Percentiles rank a stretch among this genome's conserved stretches.
These are phyloP conservation scores for Linnemannia exigua DNA, from an alignment of 192 early-diverging fungal species.

Conservation along the genomic window DNA sequence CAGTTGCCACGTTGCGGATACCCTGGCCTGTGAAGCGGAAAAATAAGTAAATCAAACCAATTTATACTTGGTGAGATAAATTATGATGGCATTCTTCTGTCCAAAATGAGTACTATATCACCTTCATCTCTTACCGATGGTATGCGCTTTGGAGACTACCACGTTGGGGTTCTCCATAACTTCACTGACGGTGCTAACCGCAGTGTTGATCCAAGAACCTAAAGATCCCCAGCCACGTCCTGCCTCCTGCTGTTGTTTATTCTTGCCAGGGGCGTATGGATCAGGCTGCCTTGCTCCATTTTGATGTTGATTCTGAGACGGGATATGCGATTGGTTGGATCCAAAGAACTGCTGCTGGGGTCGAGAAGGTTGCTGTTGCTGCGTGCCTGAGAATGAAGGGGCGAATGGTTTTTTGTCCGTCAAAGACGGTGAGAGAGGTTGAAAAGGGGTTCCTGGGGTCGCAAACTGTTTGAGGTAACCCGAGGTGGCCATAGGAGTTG, in stretches of 20 bases:
- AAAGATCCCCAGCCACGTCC: conserved; percentile 44
- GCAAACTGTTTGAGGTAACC: not conserved
- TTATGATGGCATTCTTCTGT: not conserved
- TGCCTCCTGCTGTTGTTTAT: conserved; percentile 3
- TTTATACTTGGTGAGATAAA: too few species aligned
- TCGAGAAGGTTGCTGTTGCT: not conserved
- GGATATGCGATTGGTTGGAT: not conserved
- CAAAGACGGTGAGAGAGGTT: not conserved
- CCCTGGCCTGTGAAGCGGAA: conserved; percentile 23
- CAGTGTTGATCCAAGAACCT: conserved; percentile 51
- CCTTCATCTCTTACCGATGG: conserved; percentile 15
- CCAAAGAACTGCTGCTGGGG: not conserved
- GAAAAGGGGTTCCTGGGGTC: not conserved
- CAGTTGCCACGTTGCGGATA: conserved; percentile 46
- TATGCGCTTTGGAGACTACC: conserved; percentile 47
- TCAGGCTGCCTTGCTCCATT: not conserved
- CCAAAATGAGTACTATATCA: not conserved
- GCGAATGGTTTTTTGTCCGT: not conserved
- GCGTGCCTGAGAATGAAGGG: not conserved
- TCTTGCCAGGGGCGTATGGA: not conserved
- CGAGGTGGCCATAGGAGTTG: not conserved
- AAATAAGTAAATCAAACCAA: not conserved
- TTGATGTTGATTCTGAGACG: not conserved
- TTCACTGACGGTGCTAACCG: conserved; percentile 48
- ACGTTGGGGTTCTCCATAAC: conserved; percentile 54